Percentiles rank a stretch among this genome's conserved stretches.
These are phyloP conservation scores for Phytomonas sp. DNA, from an alignment of 208 protist genomes.

Conservation along the genomic window DNA sequence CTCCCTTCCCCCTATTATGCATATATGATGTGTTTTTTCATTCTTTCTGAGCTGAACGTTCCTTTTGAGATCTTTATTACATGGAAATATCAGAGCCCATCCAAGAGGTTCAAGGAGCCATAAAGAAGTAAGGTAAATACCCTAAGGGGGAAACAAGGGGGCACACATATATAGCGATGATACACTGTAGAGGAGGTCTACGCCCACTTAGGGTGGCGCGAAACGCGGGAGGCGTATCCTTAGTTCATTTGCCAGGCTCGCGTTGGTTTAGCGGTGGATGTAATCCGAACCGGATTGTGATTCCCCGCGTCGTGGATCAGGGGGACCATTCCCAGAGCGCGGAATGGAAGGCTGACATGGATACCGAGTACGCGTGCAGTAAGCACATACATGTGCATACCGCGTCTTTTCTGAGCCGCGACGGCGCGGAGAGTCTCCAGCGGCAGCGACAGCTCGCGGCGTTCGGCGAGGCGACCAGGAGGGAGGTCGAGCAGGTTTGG, in stretches of 20 bases:
- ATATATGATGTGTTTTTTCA: conserved; percentile 8
- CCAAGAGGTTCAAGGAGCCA: too few species aligned
- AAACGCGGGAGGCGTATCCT: not conserved
- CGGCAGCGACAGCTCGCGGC: conserved; percentile 47
- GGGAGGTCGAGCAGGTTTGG: conserved; percentile 39
- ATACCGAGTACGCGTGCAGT: conserved; percentile 27
- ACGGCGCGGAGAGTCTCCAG: conserved; percentile 32
- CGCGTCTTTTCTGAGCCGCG: conserved; percentile 26
- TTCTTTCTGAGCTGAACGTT: too few species aligned
- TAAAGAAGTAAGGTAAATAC: too few species aligned
- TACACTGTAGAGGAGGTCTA: too few species aligned
- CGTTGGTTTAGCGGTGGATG: not conserved
- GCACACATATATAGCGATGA: too few species aligned
- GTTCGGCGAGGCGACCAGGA: conserved; percentile 29
- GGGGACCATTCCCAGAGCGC: not conserved
- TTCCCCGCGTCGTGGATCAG: conserved; percentile 26
- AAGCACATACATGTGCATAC: conserved; percentile 19
- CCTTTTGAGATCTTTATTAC: too few species aligned
- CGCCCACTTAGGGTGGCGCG: too few species aligned
- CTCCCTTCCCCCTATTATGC: conserved; percentile 6
- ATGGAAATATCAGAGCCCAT: too few species aligned
- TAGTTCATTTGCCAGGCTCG: too few species aligned
- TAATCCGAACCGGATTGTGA: conserved; percentile 28
- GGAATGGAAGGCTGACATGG: too few species aligned
- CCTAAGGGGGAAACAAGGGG: too few species aligned